Evolutionary conservation across 2,329 filamentous ascomycete species (phyloP).

Genomic region (Botrytis hyacinthi): DNA sequence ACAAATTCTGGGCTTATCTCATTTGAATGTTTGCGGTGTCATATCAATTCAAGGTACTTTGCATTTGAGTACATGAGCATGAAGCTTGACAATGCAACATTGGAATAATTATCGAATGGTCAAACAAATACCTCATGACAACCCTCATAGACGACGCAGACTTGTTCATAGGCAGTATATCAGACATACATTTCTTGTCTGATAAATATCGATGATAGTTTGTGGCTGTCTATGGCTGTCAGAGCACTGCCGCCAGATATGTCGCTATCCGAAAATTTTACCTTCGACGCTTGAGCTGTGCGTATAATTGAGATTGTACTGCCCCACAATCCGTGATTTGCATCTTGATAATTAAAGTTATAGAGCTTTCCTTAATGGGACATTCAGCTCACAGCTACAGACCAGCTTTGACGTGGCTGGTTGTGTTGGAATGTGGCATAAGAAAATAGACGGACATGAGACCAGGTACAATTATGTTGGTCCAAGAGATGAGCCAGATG

Average conservation of each 20-base stretch:
- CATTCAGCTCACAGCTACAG: not conserved
- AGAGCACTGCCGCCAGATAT: not conserved
- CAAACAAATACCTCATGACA: not conserved
- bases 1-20: not conserved
- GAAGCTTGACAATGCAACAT: not conserved
- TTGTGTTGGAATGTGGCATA: not conserved
- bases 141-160: not conserved
- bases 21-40: not conserved
- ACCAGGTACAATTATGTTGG: not conserved
- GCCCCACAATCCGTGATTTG: not conserved
- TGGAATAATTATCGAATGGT: not conserved
- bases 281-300: not conserved
- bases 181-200: not conserved
- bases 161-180: not conserved
- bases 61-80: not conserved
- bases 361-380: fast-evolving
- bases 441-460: not conserved
- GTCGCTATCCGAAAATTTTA: not conserved
- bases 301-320: not conserved
- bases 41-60: not conserved
- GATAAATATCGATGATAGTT: not conserved
- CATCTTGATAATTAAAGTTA: not conserved
- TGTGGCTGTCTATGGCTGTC: not conserved
- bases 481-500: not conserved
- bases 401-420: not conserved